Conservation (phyloP, 306 rosid species). For the Cyamopsis tetragonoloba region DNA sequence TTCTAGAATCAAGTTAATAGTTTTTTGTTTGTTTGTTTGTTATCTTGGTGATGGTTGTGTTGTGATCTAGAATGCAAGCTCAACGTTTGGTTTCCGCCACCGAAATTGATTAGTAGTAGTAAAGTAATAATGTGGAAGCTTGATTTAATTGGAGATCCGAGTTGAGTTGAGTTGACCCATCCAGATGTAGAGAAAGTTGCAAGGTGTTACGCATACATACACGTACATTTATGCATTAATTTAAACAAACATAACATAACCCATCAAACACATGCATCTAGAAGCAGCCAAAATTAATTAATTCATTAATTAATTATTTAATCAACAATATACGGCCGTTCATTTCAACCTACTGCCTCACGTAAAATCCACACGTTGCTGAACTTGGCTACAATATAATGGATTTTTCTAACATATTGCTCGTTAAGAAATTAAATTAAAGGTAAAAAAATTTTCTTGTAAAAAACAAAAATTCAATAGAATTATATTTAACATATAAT, state of each 20-base stretch:
- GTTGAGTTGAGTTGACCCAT: too few species aligned
- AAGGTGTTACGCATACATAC: background rate
- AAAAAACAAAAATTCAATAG: too few species aligned
- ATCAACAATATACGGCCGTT: background rate
- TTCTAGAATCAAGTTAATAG: too few species aligned
- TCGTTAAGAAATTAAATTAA: too few species aligned
- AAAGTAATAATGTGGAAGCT: too few species aligned
- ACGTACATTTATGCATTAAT: too few species aligned
- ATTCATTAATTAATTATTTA: background rate
- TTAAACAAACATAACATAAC: too few species aligned
- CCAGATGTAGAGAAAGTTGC: background rate
- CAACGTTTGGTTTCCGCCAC: conserved; percentile 8
- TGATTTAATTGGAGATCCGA: background rate
- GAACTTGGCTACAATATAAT: background rate
- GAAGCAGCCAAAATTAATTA: conserved; percentile 9
- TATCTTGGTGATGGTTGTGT: too few species aligned
- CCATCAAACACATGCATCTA: too few species aligned
- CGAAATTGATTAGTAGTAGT: conserved; percentile 16
- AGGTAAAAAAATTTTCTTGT: too few species aligned
- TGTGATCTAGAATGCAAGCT: conserved; percentile 22
- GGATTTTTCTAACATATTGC: too few species aligned
- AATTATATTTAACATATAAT: too few species aligned
- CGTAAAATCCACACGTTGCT: background rate
- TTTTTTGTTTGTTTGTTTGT: background rate
- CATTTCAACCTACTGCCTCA: background rate